A percentile compares a stretch with the other conserved stretches of the same genome.
These are phyloP conservation scores for Lentinula detonsa DNA, from an alignment of 768 basidiomycete genomes.

Conservation along the genomic window DNA sequence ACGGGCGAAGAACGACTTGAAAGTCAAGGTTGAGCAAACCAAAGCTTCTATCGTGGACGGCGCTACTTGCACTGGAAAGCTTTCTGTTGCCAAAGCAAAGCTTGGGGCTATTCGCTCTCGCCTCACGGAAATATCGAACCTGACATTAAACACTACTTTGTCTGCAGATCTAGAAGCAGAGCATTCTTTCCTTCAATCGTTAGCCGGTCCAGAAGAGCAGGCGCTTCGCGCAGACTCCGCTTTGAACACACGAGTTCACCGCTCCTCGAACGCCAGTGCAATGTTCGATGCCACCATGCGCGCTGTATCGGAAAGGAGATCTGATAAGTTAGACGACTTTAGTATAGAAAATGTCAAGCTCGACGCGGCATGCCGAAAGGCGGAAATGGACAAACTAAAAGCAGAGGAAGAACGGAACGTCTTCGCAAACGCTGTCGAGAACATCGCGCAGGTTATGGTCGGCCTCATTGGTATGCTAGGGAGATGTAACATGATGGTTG, in stretches of 20 bases:
- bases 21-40: conserved; percentile 64
- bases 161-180: conserved; percentile 67
- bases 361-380: conserved; percentile 57
- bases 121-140: conserved; percentile 48
- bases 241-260: conserved; percentile 52
- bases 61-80: conserved; percentile 64
- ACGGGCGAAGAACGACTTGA: conserved; percentile 66
- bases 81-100: conserved; percentile 65
- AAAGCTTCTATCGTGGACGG: conserved; percentile 70
- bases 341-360: conserved; percentile 66
- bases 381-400: conserved; percentile 66
- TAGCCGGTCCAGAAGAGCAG: conserved; percentile 69
- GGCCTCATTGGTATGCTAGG: conserved; percentile 77
- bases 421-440: conserved; percentile 52
- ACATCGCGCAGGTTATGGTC: conserved; percentile 64
- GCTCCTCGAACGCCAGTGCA: conserved; percentile 66
- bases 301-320: conserved; percentile 75
- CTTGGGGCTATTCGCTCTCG: conserved; percentile 59
- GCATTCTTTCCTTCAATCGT: conserved; percentile 56
- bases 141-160: conserved; percentile 28
- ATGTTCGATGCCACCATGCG: conserved; percentile 86
- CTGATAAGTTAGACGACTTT: conserved; percentile 71
- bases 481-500: conserved; percentile 67
- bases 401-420: conserved; percentile 62
- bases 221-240: conserved; percentile 52